These are phyloP conservation scores for Dicorynia guianensis DNA, from an alignment of 306 rosid species.

Conservation along the genomic window DNA sequence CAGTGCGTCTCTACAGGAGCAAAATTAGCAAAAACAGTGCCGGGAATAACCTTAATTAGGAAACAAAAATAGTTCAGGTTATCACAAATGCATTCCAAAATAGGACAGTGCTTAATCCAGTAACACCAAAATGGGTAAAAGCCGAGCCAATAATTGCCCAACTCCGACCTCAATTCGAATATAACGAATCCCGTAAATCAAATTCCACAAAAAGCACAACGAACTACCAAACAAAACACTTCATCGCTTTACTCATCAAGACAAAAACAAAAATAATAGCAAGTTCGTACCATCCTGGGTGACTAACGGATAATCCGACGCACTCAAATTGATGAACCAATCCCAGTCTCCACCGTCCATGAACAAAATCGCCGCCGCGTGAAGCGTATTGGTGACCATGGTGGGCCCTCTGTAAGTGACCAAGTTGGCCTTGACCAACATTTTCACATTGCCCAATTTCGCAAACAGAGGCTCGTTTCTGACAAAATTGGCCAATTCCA, in stretches of 20 bases:
- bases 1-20: background rate
- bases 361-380: conserved; percentile 58
- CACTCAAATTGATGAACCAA: conserved; percentile 61
- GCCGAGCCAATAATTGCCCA: background rate
- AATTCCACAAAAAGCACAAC: conserved; percentile 17
- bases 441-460: conserved; percentile 49
- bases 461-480: conserved; percentile 50
- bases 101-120: conserved; percentile 18
- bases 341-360: conserved; percentile 56
- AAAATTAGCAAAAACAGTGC: conserved; percentile 34
- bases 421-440: conserved; percentile 60
- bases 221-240: conserved; percentile 18
- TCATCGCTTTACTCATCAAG: conserved; percentile 17
- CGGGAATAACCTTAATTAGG: background rate
- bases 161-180: background rate
- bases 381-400: conserved; percentile 60
- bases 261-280: background rate
- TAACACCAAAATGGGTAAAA: conserved; percentile 18
- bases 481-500: conserved; percentile 48
- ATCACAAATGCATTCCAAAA: conserved; percentile 17
- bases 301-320: conserved; percentile 62
- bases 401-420: conserved; percentile 63
- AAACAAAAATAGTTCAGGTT: conserved; percentile 1
- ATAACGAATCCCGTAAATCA: conserved; percentile 9
- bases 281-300: conserved; percentile 58